Percentiles rank a stretch among this genome's conserved stretches.
Evolutionary conservation across 2,329 filamentous ascomycete genomes (phyloP).

Genomic region (Tolypocladium paradoxum): DNA sequence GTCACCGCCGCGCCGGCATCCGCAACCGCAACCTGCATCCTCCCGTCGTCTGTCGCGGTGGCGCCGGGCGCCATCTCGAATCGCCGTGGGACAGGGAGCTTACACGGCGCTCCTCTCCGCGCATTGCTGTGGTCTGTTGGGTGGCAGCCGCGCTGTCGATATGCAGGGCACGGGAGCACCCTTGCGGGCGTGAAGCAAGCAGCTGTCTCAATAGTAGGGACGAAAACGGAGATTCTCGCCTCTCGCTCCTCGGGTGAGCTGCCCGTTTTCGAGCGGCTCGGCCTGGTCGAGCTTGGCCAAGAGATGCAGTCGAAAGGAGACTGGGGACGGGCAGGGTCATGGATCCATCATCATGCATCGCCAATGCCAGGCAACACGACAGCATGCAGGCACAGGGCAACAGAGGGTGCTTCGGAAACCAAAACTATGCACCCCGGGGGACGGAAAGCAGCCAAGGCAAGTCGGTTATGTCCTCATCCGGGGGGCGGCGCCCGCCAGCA

Average conservation of each 20-base stretch:
- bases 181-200: no score
- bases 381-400: background rate
- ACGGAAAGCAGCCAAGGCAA: no score
- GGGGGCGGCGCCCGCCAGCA: no score
- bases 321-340: background rate
- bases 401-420: no score
- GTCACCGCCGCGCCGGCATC: background rate
- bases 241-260: background rate
- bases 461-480: no score
- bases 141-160: background rate
- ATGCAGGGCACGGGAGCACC: background rate
- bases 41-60: background rate
- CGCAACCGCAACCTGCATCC: background rate
- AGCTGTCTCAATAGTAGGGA: no score
- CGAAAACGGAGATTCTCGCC: background rate
- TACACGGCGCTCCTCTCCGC: background rate
- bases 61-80: background rate
- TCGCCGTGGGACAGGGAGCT: background rate
- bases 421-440: no score
- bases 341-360: background rate
- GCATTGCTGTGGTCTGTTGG: background rate
- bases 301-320: background rate
- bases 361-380: background rate
- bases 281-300: background rate
- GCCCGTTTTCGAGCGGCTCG: background rate